Evolutionary conservation across 208 protist species (phyloP).

Genomic region (Trypanosoma brucei): DNA sequence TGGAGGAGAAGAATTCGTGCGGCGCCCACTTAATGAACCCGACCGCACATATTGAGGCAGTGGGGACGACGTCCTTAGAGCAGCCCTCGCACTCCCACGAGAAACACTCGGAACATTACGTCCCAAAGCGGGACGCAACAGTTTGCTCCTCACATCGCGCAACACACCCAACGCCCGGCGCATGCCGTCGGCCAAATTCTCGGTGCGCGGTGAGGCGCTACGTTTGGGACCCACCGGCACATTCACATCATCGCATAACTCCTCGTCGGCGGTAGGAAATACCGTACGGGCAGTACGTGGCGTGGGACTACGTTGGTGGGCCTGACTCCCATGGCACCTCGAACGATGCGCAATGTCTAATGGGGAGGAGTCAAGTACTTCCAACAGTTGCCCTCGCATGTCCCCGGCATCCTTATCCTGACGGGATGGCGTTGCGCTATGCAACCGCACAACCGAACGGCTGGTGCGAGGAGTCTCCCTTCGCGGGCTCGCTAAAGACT

Average conservation of each 20-base stretch:
- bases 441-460: slow-evolving; percentile 9
- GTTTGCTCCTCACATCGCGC: slow-evolving; percentile 41
- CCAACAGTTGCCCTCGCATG: neutral
- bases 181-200: slow-evolving; percentile 40
- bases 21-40: slow-evolving; percentile 6
- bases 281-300: slow-evolving; percentile 21
- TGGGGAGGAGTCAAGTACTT: slow-evolving; percentile 6
- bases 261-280: slow-evolving; percentile 7
- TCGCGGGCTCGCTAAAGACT: slow-evolving; percentile 38
- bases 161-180: slow-evolving; percentile 69
- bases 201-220: slow-evolving; percentile 2
- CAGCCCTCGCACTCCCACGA: neutral
- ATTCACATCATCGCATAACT: neutral
- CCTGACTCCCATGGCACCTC: slow-evolving; percentile 10
- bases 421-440: slow-evolving; percentile 1
- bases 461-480: slow-evolving; percentile 19
- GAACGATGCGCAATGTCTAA: neutral
- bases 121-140: slow-evolving; percentile 27
- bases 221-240: neutral
- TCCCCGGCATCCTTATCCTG: neutral
- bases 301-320: slow-evolving; percentile 13
- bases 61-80: slow-evolving; percentile 9
- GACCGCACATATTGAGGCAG: slow-evolving; percentile 7
- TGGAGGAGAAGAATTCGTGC: slow-evolving; percentile 1
- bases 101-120: slow-evolving; percentile 9